Base-by-base conservation (phyloP, 2,329 filamentous ascomycete genomes). In the Aspergillus costaricaensis region DNA sequence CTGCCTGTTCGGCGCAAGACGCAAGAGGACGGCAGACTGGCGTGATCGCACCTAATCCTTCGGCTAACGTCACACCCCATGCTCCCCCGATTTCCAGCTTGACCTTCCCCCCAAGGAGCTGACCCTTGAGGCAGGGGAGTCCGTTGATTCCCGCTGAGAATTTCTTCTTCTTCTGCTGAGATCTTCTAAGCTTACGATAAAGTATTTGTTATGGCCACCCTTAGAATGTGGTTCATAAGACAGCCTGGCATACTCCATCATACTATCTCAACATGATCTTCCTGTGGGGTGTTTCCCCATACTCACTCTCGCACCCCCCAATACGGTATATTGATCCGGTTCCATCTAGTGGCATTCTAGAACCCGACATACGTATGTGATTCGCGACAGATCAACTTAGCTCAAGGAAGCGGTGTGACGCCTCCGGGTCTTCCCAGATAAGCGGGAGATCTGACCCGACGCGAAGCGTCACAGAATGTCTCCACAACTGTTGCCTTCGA, bases 41-140 rank as follows among this genome's bases (percentile, higher is more conserved):
- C 68, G 68, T 70, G 69, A 70, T 72, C 67, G 65, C 58, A 68
- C 58, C 57, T 66, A 64, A 68, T 67, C 68, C 53, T 44, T 41
- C 39, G 53, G 21, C 43, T 44, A 39, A 47, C 53, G 21, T 54
- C 53, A 15, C 25, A 15, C 25, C 25, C 52, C 12, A 36, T 41
- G 7, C 25, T n/a, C 12, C 32, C 12, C 12, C 12, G 32, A 12
- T 39, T 52, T 10, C 36, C 32, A 14, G 36, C 36, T 21, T 21
- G 14, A 36, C 32, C 32, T 14, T 36, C 10, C 4, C 12, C 10
- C 12, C 10, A 15, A 36, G 32, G 10, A 14, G 32, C 12, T 14
- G 32, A 5, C 32, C 32, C 12, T 36, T 36, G 12, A 14, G 32
- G 12, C 12, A 36, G 32, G 32, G 32, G 12, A 36, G 10, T 36